These are phyloP conservation scores for Fusarium burgessii DNA, from an alignment of 2,329 filamentous ascomycete genomes.

Conservation along the genomic window DNA sequence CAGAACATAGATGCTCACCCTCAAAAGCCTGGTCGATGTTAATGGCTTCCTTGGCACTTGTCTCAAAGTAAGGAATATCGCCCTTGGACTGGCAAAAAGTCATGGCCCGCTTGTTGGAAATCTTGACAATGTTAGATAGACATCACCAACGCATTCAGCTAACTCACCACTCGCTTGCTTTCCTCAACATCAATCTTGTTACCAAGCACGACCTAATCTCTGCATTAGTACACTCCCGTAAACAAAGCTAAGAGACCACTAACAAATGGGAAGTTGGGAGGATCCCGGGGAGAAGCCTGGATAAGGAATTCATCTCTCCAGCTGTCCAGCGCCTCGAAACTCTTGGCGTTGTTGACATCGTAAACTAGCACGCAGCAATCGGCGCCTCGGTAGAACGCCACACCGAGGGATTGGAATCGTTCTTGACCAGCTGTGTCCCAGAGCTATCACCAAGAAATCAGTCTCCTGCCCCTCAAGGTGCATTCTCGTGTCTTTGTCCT, in stretches of 20 bases:
- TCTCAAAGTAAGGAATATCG: constrained; percentile 98
- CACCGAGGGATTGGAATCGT: constrained; percentile 95
- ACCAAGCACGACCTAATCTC: constrained; percentile 83
- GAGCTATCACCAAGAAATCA: constrained; percentile 67
- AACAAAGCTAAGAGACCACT: constrained; percentile 52
- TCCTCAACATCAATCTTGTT: constrained; percentile 99
- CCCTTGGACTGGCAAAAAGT: constrained; percentile 98
- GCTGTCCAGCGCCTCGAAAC: constrained; percentile 97
- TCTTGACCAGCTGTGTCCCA: constrained; percentile 99
- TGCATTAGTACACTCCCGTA: constrained; percentile 35
- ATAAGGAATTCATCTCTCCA: constrained; percentile 99
- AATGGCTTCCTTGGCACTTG: constrained; percentile 97
- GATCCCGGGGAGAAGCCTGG: constrained; percentile 94
- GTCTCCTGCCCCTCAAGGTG: not conserved
- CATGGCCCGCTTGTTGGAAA: constrained; percentile 95
- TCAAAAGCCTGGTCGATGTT: constrained; percentile 90
- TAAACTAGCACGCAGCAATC: constrained; percentile 98
- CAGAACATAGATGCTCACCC: constrained; percentile 58
- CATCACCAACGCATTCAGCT: not conserved
- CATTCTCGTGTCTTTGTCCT: constrained; percentile 44
- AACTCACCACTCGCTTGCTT: constrained; percentile 85
- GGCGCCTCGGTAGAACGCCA: constrained; percentile 96
- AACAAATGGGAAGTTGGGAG: constrained; percentile 98
- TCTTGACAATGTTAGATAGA: constrained; percentile 61
- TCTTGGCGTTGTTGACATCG: constrained; percentile 99